Percentiles rank a stretch among this genome's conserved stretches.
Conservation (phyloP, 768 basidiomycete genomes). For the Russula abietina region DNA sequence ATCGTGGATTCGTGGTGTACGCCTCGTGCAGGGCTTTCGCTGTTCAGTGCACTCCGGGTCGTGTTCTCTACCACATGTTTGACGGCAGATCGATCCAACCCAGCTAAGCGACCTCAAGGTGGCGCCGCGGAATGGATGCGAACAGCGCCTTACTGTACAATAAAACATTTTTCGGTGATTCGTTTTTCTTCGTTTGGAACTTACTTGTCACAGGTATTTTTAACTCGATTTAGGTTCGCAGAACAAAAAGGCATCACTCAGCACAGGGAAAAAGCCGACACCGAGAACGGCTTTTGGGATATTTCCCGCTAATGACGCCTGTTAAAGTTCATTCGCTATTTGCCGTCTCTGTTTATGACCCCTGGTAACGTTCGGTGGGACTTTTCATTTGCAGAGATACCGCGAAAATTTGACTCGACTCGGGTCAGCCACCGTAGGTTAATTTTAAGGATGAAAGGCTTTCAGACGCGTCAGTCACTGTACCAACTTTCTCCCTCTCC, state of each 20-base stretch:
- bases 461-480: background rate
- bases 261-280: too few species aligned
- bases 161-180: background rate
- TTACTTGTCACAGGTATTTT: background rate
- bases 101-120: too few species aligned
- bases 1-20: too few species aligned
- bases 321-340: too few species aligned
- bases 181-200: background rate
- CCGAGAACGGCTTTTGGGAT: background rate
- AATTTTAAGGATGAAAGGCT: background rate
- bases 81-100: too few species aligned
- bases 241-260: background rate
- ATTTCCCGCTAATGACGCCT: too few species aligned
- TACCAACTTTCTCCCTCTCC: background rate
- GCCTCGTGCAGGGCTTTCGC: too few species aligned
- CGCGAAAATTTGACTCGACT: background rate
- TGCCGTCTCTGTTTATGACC: too few species aligned
- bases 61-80: too few species aligned
- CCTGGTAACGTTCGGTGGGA: too few species aligned
- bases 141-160: background rate
- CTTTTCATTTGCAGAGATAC: too few species aligned
- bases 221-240: background rate
- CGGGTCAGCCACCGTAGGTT: background rate
- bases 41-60: too few species aligned
- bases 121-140: background rate